Evolutionary conservation across 2,329 filamentous ascomycete species (phyloP), one percentile per base, ranked within the genome.

Genomic region (Ramularia endophylla): DNA sequence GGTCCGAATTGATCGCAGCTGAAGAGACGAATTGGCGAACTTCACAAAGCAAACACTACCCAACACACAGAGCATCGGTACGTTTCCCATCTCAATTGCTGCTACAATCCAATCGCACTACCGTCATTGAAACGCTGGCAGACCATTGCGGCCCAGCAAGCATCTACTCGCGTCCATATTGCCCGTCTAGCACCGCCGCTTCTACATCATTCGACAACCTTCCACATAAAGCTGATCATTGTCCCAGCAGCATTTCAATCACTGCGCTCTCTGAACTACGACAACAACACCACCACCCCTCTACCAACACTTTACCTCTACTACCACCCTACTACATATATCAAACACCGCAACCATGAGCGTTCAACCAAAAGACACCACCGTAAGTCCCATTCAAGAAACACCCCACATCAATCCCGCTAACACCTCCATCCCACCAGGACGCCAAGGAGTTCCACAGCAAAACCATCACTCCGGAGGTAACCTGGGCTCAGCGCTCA

Each of bases 401-500:
- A 6, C 6, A 6, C 22, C 22, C 22, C 22, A 11, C 22, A 25
- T 25, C 11, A 25, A 25, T 25, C 22, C 22, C 6, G 11, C 22
- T 25, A 25, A 25, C 22, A 25, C 6, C 22, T 25, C 22, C 22
- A 25, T 25, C 22, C 12, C n/a, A n/a, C n/a, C 22, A 25, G 22
- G 22, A 60, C 40, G 56, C 55, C 40, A 60, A 61, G 51, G 53
- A 52, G 40, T 51, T 52, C 28, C 52, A 50, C 44, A 50, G 52
- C 50, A 58, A 59, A 48, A 54, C 57, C 44, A 57, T 65, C 46
- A 60, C 57, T 15, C 62, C 62, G 17, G 62, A 65, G 54, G 92
- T 98, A 58, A 85, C 88, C 69, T 98, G 92, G 92, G 90, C 92
- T 54, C 92, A 98, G 75, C 89, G 92, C 75, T 97, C 90, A 34